Evolutionary conservation across 768 basidiomycete species (phyloP).

Genomic region (Lentinula sp.): DNA sequence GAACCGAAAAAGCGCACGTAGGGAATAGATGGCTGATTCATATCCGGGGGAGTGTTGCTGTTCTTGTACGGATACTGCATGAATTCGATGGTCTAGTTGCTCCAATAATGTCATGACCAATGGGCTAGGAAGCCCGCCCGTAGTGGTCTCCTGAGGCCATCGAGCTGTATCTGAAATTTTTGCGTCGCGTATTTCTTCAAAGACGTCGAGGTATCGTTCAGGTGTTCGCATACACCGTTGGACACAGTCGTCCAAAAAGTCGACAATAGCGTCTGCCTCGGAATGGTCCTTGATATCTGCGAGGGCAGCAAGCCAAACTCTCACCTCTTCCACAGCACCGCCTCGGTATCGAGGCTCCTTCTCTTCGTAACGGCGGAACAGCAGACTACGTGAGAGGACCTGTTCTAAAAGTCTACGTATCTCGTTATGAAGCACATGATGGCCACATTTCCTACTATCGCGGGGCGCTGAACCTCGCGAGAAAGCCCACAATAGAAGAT

Average conservation of each 20-base stretch:
- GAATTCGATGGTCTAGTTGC: constrained; percentile 58
- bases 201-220: constrained; percentile 79
- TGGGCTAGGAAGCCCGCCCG: constrained; percentile 51
- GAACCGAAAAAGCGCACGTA: constrained; percentile 59
- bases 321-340: background rate
- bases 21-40: constrained; percentile 11
- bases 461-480: constrained; percentile 35
- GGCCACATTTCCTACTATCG: background rate
- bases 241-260: constrained; percentile 83
- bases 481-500: constrained; percentile 66
- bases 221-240: constrained; percentile 78
- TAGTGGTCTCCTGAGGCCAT: background rate
- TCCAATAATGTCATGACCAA: constrained; percentile 78
- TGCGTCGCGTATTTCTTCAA: constrained; percentile 28
- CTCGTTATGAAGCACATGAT: constrained; percentile 37
- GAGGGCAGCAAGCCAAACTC: constrained; percentile 2
- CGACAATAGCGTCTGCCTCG: constrained; percentile 50
- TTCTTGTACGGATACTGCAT: constrained; percentile 15
- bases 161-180: background rate
- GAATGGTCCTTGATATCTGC: constrained; percentile 18
- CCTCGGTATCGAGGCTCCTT: background rate
- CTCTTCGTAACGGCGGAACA: constrained; percentile 67
- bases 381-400: constrained; percentile 62
- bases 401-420: constrained; percentile 50
- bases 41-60: constrained; percentile 33